phyloP scores from a whole-genome alignment of 176 grass and related monocot species.

The Lolium multiflorum region DNA sequence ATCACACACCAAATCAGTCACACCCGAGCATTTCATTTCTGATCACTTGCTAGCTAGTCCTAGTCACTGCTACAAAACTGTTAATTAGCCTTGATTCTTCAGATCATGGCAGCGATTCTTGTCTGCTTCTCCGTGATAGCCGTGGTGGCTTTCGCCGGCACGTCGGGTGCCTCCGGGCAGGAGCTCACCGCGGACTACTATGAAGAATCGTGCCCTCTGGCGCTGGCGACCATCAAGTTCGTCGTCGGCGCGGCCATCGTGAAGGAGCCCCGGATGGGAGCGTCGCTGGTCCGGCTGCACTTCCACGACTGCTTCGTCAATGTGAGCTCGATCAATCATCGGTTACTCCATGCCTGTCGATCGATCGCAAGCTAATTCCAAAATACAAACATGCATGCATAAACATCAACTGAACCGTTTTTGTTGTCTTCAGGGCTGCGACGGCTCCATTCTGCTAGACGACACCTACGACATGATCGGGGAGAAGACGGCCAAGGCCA shows the following conservation, averaged over 20 bases:
- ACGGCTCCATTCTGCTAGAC: slow-evolving; percentile 77
- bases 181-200: slow-evolving; percentile 68
- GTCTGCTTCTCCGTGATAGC: neutral
- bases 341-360: neutral
- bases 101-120: neutral
- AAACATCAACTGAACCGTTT: neutral
- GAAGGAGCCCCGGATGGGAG: slow-evolving; percentile 71
- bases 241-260: slow-evolving; percentile 60
- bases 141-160: neutral
- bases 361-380: no score
- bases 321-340: slow-evolving; percentile 30
- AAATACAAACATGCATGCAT: neutral
- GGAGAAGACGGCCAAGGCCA: slow-evolving; percentile 76
- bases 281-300: slow-evolving; percentile 71
- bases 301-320: slow-evolving; percentile 94
- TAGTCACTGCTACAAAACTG: neutral
- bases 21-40: neutral
- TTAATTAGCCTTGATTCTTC: neutral
- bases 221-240: slow-evolving; percentile 63
- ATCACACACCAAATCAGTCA: slow-evolving; percentile 11
- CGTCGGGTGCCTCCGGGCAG: neutral
- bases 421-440: slow-evolving; percentile 59
- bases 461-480: slow-evolving; percentile 63
- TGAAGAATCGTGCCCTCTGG: slow-evolving; percentile 62
- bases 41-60: neutral